A percentile compares a stretch with the other conserved stretches of the same genome.
These are phyloP conservation scores for Agrocybe chaxingu DNA, from an alignment of 768 basidiomycete genomes.

Conservation along the genomic window DNA sequence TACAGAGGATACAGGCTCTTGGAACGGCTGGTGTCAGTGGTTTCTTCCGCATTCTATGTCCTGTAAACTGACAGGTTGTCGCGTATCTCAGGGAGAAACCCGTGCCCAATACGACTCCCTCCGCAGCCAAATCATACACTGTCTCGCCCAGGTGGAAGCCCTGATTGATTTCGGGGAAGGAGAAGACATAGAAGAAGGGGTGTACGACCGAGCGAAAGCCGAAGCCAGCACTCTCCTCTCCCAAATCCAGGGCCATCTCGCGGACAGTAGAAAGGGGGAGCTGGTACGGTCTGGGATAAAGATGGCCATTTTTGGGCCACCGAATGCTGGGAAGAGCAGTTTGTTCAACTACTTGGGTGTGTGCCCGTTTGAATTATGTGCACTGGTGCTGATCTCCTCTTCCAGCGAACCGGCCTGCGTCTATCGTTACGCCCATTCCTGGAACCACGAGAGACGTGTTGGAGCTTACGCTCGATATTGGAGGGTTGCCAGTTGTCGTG, in stretches of 20 bases:
- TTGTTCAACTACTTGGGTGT: slow-evolving; percentile 80
- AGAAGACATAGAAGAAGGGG: slow-evolving; percentile 83
- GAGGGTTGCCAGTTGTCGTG: slow-evolving; percentile 76
- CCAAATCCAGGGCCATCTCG: slow-evolving; percentile 53
- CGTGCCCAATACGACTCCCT: slow-evolving; percentile 60
- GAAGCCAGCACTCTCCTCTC: slow-evolving; percentile 47
- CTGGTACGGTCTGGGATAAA: slow-evolving; percentile 79
- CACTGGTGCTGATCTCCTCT: not conserved
- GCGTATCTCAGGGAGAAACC: slow-evolving; percentile 51
- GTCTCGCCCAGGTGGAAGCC: slow-evolving; percentile 80
- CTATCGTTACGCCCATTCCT: slow-evolving; percentile 84
- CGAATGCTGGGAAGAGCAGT: slow-evolving; percentile 93
- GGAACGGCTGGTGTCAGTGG: slow-evolving; percentile 61
- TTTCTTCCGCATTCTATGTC: not conserved
- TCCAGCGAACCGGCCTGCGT: slow-evolving; percentile 80
- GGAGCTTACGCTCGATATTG: slow-evolving; percentile 84
- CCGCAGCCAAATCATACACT: slow-evolving; percentile 63
- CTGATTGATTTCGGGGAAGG: slow-evolving; percentile 93
- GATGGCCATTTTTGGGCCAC: slow-evolving; percentile 87
- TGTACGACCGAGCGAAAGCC: slow-evolving; percentile 65
- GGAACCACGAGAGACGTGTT: slow-evolving; percentile 90
- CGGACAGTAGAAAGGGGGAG: slow-evolving; percentile 77
- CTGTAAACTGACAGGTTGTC: slow-evolving; percentile 1
- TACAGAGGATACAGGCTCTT: slow-evolving; percentile 72
- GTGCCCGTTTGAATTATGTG: slow-evolving; percentile 12